Conservation (phyloP, 768 basidiomycete genomes). For the Goffeauzyma gilvescens region DNA sequence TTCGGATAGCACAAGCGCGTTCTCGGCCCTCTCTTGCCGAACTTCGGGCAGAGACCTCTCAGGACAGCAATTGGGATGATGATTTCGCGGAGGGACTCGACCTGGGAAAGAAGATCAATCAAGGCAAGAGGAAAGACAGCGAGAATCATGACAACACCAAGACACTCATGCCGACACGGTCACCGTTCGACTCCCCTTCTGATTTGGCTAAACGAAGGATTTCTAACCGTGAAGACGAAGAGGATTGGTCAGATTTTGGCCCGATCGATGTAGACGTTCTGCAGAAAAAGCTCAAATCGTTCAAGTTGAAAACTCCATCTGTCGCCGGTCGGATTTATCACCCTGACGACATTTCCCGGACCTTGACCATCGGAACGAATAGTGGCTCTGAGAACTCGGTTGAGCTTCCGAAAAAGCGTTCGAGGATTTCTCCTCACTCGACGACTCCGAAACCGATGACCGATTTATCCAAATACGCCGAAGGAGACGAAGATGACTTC, state of each 20-base stretch:
- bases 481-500: slow-evolving; percentile 92
- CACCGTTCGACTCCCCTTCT: slow-evolving; percentile 4
- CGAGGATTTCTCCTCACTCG: too few species aligned
- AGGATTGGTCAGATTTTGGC: slow-evolving; percentile 80
- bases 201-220: not conserved
- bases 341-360: slow-evolving; percentile 53
- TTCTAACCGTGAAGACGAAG: slow-evolving; percentile 34
- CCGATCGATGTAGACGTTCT: slow-evolving; percentile 51
- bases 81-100: slow-evolving; percentile 87
- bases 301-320: slow-evolving; percentile 4
- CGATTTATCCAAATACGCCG: too few species aligned
- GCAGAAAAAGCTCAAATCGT: slow-evolving; percentile 45
- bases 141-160: slow-evolving; percentile 25
- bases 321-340: slow-evolving; percentile 32
- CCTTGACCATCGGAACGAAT: not conserved
- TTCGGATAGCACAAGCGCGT: slow-evolving; percentile 8
- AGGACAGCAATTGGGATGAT: slow-evolving; percentile 70
- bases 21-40: too few species aligned
- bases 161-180: slow-evolving; percentile 22
- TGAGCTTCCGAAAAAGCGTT: not conserved
- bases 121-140: slow-evolving; percentile 41
- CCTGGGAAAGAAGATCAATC: slow-evolving; percentile 42
- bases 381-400: not conserved
- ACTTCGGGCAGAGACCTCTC: slow-evolving; percentile 15
- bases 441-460: too few species aligned